Base-by-base conservation (phyloP, 2,329 filamentous ascomycete species). In the Colletotrichum truncatum region DNA sequence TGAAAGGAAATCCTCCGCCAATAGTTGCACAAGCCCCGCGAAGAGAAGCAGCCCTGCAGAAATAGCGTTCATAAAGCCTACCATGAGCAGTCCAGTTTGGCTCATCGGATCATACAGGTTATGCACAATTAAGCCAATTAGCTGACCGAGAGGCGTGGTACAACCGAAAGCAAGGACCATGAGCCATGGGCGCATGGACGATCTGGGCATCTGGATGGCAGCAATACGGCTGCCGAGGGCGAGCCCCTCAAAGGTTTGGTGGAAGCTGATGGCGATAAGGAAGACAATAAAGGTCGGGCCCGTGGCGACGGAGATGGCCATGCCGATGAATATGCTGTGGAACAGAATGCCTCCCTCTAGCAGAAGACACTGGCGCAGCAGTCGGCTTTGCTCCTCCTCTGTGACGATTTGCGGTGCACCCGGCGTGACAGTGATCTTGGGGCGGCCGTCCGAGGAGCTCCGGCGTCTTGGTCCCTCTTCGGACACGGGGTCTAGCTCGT, bases 241-340 rank as follows among this genome's bases (percentile, higher is more conserved):
- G 12, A 97, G 88, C 2, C 93, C 93, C 79, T 97, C 93, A 69
- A 97, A 97, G 1, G 92, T 93, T 79, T 97, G 92, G 73, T 96
- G 93, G 77, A 95, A 94, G 69, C 87, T 89, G 67, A 96, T 94
- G 52, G 93, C 93, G 28, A 94, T 84, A 0, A 96, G 82, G 68
- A 96, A 92, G 11, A 95, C 91, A 41, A 93, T 82, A 73, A 96
- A 96, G 1, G 91, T 88, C 0, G 92, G 90, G 0, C 92, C 92
- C 0, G 91, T 93, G 0, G 93, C 90, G 1, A 96, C 93, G 1
- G 91, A 93, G 28, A 96, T 84, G 4, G 93, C 92, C 91, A 95
- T 94, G 67, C 93, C 93, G 71, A 96, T 95, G 73, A 96, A 96
- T 57, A 96, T 84, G 73, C 89, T 92, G 80, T 96, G 93, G 74